Conservation (phyloP, 2,329 filamentous ascomycete genomes). For the Trichothecium roseum region DNA sequence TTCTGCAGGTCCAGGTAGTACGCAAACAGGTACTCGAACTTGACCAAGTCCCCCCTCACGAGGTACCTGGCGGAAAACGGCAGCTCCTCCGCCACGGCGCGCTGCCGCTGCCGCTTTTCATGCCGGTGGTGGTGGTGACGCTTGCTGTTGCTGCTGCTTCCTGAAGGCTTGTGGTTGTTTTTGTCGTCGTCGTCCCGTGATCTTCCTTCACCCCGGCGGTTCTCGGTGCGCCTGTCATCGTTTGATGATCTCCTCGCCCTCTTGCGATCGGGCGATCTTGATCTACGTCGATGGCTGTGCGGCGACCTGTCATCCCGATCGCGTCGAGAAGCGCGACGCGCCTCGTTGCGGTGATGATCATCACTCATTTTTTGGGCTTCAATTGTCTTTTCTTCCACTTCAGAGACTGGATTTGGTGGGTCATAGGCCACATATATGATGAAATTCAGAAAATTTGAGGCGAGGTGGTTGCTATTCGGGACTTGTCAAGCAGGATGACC, state of each 20-base stretch:
- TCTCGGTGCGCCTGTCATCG: constrained; percentile 4
- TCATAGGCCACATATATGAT: too few species aligned
- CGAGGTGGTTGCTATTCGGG: too few species aligned
- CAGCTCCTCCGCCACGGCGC: constrained; percentile 23
- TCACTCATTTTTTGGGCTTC: constrained; percentile 3
- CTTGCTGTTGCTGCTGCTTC: too few species aligned
- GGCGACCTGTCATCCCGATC: neutral
- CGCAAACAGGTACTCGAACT: constrained; percentile 64
- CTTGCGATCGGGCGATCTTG: constrained; percentile 7
- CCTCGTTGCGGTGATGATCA: too few species aligned
- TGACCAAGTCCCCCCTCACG: constrained; percentile 55
- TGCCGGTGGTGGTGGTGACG: constrained; percentile 3
- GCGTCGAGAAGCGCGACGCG: too few species aligned
- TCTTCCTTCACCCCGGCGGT: too few species aligned
- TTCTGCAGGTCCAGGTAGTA: constrained; percentile 88
- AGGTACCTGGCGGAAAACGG: constrained; percentile 59
- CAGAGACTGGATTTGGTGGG: too few species aligned
- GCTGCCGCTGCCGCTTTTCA: constrained; percentile 5
- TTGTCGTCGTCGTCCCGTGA: too few species aligned
- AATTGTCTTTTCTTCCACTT: constrained; percentile 9
- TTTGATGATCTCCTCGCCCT: constrained; percentile 6
- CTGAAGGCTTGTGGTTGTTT: too few species aligned
- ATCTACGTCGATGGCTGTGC: constrained; percentile 3
- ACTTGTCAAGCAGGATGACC: too few species aligned
- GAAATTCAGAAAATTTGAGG: too few species aligned